These are phyloP conservation scores for Collybiopsis confluens DNA, from an alignment of 768 basidiomycete species.

Conservation along the genomic window DNA sequence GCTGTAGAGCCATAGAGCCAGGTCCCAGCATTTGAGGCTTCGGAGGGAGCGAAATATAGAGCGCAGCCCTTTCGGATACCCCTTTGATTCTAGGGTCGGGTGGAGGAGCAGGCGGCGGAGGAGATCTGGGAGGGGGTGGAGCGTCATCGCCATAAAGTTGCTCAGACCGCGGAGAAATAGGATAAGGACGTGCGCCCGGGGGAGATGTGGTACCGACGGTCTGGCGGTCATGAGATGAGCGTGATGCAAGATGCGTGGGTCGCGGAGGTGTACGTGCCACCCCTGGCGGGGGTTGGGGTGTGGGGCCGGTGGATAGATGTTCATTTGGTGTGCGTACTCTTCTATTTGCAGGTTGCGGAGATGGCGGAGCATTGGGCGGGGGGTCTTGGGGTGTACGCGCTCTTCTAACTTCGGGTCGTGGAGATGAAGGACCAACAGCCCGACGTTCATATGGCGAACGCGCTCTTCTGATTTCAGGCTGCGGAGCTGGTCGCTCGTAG, in stretches of 20 bases:
- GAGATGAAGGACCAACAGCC: constrained; percentile 4
- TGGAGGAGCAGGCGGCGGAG: constrained; percentile 34
- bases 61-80: constrained; percentile 14
- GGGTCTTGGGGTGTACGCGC: neutral
- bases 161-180: too few species aligned
- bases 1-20: constrained; percentile 4
- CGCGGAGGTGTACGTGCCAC: constrained; percentile 11
- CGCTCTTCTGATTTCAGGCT: too few species aligned
- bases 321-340: too few species aligned
- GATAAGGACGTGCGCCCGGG: too few species aligned
- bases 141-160: neutral
- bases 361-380: too few species aligned
- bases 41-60: constrained; percentile 16
- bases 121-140: constrained; percentile 20
- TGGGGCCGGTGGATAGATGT: too few species aligned
- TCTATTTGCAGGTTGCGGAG: too few species aligned
- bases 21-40: constrained; percentile 10
- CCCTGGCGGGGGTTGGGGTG: too few species aligned
- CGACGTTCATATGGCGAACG: neutral
- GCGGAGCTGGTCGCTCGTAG: too few species aligned
- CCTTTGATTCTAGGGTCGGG: constrained; percentile 24
- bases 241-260: too few species aligned
- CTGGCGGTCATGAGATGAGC: too few species aligned
- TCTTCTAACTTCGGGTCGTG: constrained; percentile 7
- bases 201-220: constrained; percentile 17